Evolutionary conservation across 495 filamentous ascomycete genomes (phyloP), one percentile per base, ranked within the genome.

Genomic region (Trichoderma orchidacearum): DNA sequence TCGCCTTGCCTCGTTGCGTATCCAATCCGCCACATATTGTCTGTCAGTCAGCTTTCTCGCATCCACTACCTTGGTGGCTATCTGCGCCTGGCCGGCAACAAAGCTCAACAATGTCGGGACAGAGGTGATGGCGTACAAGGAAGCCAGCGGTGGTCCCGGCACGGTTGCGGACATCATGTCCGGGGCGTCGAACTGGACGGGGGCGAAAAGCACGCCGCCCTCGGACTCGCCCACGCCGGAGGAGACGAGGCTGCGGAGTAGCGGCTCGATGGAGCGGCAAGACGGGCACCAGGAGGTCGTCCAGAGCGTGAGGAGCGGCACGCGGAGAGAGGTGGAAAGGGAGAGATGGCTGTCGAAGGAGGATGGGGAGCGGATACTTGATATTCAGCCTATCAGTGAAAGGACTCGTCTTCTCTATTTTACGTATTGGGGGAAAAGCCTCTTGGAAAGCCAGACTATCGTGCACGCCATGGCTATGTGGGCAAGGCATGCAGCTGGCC

Each of bases 91-190:
- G 38, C 76, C 75, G n/a, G 77, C 72, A 50, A 77, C 77, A 60
- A 89, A 89, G 27, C 77, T 74, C 25, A 88, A 69, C 35, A 90
- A 62, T n/a, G 83, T 86, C 23, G 86, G 86, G 59, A 87, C 70
- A 8, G 74, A 74, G 32, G 72, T 84, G 57, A 88, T 82, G 72
- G 79, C 75, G 64, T 83, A 86, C 21, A 72, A 72, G 51, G 75
- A 66, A 1, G 71, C 75, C 45, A 86, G 60, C 36, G 36, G n/a
- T n/a, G n/a, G n/a, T n/a, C n/a, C n/a, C n/a, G n/a, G 36, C 0
- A 41, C n/a, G 5, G 73, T 77, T 9, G 71, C 75, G n/a, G 66
- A 58, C 66, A 73, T 72, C 32, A 85, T 71, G 54, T 80, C 79
- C 1, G 76, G 75, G 5, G 76, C 71, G 62, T 89, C 86, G 35